Base-by-base conservation (phyloP, 2,329 filamentous ascomycete species). In the Epichloe hybrida region DNA sequence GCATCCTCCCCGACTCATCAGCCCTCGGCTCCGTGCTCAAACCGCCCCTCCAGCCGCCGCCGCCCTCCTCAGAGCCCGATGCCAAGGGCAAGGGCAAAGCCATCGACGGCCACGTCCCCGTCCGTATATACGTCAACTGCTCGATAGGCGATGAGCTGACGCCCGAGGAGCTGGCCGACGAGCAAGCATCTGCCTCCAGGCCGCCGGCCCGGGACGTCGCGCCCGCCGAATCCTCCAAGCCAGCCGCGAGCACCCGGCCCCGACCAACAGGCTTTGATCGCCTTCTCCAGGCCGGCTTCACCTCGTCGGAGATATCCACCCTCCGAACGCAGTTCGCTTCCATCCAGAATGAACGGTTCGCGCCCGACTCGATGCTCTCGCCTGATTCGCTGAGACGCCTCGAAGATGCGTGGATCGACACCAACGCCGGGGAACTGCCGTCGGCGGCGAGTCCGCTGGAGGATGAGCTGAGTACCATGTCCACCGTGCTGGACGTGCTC, bases 351-450 rank as follows among this genome's bases (percentile, higher is more conserved):
- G 79, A 84, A 56, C 84, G 85, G 27, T 88, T 87, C 63, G 94
- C 89, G 1, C 88, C 88, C 0, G 90, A 95, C 64, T 86, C 86
- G 0, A 88, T 95, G 84, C 91, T 91, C 1, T 83, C 80, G 11
- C 85, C 87, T 0, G 76, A 84, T 54, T 79, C 83, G 27, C 72
- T 96, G 59, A 81, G 88, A 13, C 73, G 78, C 21, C 77, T 96
- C 62, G 91, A 97, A 66, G 91, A 97, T 61, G 74, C 81, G 11
- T 97, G 91, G 91, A 84, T 97, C 55, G 91, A 97, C 59, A 79
- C 79, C 50, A 81, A 80, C 37, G 70, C 64, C 21, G 65, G 66
- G 37, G 68, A 63, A 21, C 61, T 72, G 52, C 68, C 68, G 49
- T 64, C 66, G 59, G 63, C 43, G 61, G 70, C n/a, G 2, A 34